These are phyloP conservation scores for Coemansia sp. DNA, from an alignment of 192 early-diverging fungal genomes.

Conservation along the genomic window DNA sequence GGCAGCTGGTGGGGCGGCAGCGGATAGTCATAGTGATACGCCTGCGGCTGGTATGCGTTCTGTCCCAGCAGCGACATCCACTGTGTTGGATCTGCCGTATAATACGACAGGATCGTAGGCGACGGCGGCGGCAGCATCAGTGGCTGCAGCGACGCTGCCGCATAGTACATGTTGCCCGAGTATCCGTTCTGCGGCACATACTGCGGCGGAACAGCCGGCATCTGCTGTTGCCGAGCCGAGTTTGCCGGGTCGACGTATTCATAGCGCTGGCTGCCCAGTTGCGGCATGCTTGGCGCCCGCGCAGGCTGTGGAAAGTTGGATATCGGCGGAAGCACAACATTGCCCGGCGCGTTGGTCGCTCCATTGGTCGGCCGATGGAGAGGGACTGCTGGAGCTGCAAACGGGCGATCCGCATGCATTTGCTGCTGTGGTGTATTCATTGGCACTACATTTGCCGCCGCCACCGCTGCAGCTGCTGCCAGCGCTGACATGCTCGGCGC, in stretches of 20 bases:
- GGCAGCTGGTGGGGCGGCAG: slow-evolving; percentile 28
- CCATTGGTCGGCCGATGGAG: slow-evolving; percentile 9
- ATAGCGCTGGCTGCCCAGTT: slow-evolving; percentile 8
- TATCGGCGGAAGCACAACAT: slow-evolving; percentile 21
- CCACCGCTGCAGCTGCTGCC: slow-evolving; percentile 31
- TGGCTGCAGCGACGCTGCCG: slow-evolving; percentile 32
- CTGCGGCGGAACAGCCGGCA: slow-evolving; percentile 9
- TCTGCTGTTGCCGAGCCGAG: slow-evolving; percentile 12
- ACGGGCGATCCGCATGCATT: slow-evolving; percentile 21
- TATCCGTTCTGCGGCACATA: slow-evolving; percentile 6
- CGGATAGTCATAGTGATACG: slow-evolving; percentile 48
- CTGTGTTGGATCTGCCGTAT: slow-evolving; percentile 43
- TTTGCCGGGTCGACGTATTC: neutral
- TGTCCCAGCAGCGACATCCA: slow-evolving; percentile 48
- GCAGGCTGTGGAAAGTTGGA: slow-evolving; percentile 10
- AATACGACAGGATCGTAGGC: slow-evolving; percentile 56
- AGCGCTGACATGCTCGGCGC: slow-evolving; percentile 26
- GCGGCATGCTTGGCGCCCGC: slow-evolving; percentile 11
- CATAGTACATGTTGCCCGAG: slow-evolving; percentile 25
- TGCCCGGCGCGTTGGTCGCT: neutral
- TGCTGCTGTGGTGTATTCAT: slow-evolving; percentile 1
- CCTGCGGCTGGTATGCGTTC: slow-evolving; percentile 41
- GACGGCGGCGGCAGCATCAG: slow-evolving; percentile 56
- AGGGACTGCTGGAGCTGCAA: slow-evolving; percentile 22
- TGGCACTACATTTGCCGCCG: slow-evolving; percentile 7